A percentile compares a stretch with the other conserved stretches of the same genome.
Conservation (phyloP, 2,329 filamentous ascomycete genomes). For the Colletotrichum magnum region DNA sequence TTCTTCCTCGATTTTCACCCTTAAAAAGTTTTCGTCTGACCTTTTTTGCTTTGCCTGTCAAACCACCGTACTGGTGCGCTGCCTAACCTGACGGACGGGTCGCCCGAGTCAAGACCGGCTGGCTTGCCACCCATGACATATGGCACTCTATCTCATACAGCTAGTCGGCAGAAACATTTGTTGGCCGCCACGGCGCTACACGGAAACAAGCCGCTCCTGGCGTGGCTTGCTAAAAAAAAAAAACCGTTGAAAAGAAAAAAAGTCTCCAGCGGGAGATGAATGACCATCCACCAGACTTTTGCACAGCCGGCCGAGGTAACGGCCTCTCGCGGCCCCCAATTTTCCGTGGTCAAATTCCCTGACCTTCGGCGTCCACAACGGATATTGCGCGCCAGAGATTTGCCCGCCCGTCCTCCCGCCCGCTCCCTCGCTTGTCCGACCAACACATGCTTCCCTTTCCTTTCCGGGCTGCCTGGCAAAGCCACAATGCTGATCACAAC, state of each 20-base stretch:
- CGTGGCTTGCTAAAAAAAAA: constrained; percentile 6
- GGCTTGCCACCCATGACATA: constrained; percentile 15
- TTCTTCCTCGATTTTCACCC: constrained; percentile 12
- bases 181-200: constrained; percentile 16
- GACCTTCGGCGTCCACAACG: constrained; percentile 9
- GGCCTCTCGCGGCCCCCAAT: constrained; percentile 23
- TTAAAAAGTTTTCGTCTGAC: constrained; percentile 34
- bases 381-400: constrained; percentile 3
- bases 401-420: constrained; percentile 22
- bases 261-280: constrained; percentile 11
- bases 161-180: constrained; percentile 26
- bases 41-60: constrained; percentile 34
- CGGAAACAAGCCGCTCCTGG: constrained; percentile 28
- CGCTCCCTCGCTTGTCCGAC: neutral
- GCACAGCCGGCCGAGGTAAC: constrained; percentile 11
- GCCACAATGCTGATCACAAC: neutral
- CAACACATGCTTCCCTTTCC: neutral
- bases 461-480: neutral
- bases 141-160: constrained; percentile 28
- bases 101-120: constrained; percentile 31
- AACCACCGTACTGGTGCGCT: constrained; percentile 33
- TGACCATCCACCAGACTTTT: constrained; percentile 24
- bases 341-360: constrained; percentile 30
- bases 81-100: constrained; percentile 37
- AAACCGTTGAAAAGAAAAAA: constrained; percentile 6